These are phyloP conservation scores for Pleurotus giganteus DNA, from an alignment of 768 basidiomycete species.

Conservation along the genomic window DNA sequence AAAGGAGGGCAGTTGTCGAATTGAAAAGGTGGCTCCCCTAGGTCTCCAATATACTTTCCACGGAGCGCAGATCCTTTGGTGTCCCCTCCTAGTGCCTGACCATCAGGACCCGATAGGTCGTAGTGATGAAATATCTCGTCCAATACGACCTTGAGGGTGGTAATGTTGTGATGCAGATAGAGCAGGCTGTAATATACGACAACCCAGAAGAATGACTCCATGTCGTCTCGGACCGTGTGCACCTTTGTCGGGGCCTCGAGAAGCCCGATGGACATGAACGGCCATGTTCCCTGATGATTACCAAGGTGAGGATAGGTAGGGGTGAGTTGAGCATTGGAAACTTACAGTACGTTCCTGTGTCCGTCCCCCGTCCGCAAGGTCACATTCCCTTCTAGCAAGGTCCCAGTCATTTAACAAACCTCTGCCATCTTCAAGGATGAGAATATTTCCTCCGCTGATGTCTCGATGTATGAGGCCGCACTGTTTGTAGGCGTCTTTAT, in stretches of 20 bases:
- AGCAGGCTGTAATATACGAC: constrained; percentile 14
- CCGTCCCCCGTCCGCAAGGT: not conserved
- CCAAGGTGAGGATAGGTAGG: not conserved
- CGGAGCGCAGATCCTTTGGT: too few relatives aligned
- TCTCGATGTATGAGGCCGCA: constrained; percentile 11
- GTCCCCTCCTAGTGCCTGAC: too few relatives aligned
- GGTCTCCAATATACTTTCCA: too few relatives aligned
- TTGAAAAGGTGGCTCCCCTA: too few relatives aligned
- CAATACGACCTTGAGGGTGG: not conserved
- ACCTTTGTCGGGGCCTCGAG: not conserved
- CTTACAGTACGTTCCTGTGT: constrained; percentile 6
- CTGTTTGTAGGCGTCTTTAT: constrained; percentile 8
- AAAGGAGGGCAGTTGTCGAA: too few relatives aligned
- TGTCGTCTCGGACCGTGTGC: constrained; percentile 15
- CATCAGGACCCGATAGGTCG: too few relatives aligned
- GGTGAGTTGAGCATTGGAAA: not conserved
- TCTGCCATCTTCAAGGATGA: not conserved
- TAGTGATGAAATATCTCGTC: not conserved
- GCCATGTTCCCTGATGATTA: constrained; percentile 14
- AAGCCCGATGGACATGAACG: constrained; percentile 15
- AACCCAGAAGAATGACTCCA: constrained; percentile 19
- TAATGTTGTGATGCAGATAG: constrained; percentile 13
- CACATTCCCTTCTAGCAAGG: not conserved
- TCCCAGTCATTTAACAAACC: constrained; percentile 13
- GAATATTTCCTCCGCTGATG: constrained; percentile 10